Base-by-base conservation (phyloP, 768 basidiomycete species). In the Rhizopogon sp. region DNA sequence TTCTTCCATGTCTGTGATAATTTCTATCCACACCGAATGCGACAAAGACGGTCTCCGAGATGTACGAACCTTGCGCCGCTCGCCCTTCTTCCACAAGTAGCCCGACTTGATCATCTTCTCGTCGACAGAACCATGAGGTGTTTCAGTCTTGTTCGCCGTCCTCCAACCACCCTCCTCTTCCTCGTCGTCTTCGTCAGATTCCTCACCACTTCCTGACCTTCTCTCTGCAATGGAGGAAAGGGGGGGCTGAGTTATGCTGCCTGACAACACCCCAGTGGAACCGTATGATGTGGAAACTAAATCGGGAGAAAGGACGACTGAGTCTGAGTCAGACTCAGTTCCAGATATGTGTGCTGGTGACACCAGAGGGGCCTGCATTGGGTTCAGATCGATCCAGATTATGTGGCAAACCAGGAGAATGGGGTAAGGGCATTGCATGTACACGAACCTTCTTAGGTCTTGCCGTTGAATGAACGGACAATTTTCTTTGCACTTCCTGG, bases 81-180 rank as follows among this genome's bases (percentile, higher is more conserved):
- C 93, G 61, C 96, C 96, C 78, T 98, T 98, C 82, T 99, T 99
- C 84, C 87, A 90, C 50, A 98, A 75, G 75, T 97, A 98, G 1
- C 96, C 97, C 22, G 88, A 83, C 73, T 94, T 96, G 67, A 96
- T 79, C 41, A 90, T 84, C 46, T 78, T 81, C 64, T 87, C 87
- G 55, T 85, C 85, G 11, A 75, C 72, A 3, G 83, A 78, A 54
- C 78, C 76, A 54, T 76, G 77, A 43, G 74, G 69, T 28, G 66
- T 71, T 46, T 68, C 74, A 46, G 71, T 71, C 43, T 71, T 67
- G 61, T 77, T 78, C 33, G 77, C 78, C 35, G 77, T 74, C 65
- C 76, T 80, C 85, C 85, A 88, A 6, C 82, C 88, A 28, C 78
- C 82, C 56, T 78, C 82, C 50, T 81, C 82, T 57, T 79, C 85